Percentiles rank a stretch among this genome's conserved stretches.
Conservation (phyloP, 2,329 filamentous ascomycete genomes). For the Fusarium sp. region DNA sequence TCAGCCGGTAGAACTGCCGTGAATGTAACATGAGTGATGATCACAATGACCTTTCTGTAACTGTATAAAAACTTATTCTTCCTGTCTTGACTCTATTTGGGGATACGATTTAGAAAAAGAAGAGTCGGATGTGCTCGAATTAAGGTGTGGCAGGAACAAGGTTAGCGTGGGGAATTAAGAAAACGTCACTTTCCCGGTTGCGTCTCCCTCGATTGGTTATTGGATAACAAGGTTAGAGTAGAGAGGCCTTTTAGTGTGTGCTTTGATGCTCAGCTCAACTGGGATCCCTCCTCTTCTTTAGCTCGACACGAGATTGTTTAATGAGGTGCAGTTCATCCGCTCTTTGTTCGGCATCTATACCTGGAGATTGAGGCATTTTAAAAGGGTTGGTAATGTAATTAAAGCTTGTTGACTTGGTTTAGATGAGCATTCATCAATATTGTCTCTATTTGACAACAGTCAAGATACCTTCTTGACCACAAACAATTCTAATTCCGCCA, state of each 20-base stretch:
- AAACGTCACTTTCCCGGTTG: background rate
- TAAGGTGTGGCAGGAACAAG: background rate
- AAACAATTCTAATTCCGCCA: background rate
- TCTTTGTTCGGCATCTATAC: background rate
- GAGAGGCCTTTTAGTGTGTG: background rate
- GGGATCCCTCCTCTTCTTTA: background rate
- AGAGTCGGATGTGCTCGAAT: background rate
- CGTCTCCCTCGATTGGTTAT: background rate
- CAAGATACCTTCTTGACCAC: background rate
- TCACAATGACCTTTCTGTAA: background rate
- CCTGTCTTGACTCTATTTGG: background rate
- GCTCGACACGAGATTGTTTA: background rate
- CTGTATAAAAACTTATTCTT: background rate
- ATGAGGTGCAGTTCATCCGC: background rate
- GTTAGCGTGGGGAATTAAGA: background rate
- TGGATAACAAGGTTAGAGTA: background rate
- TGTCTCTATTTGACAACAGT: no score
- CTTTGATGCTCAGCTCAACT: background rate
- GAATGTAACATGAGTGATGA: background rate
- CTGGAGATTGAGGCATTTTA: background rate
- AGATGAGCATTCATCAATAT: background rate
- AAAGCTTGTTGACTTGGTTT: background rate
- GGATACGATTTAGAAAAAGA: background rate
- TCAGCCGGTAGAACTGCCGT: background rate
- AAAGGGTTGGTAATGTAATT: background rate